Evolutionary conservation across 345 rosid genomes (phyloP), one percentile per base, ranked within the genome.

Genomic region (Salix suchowensis): DNA sequence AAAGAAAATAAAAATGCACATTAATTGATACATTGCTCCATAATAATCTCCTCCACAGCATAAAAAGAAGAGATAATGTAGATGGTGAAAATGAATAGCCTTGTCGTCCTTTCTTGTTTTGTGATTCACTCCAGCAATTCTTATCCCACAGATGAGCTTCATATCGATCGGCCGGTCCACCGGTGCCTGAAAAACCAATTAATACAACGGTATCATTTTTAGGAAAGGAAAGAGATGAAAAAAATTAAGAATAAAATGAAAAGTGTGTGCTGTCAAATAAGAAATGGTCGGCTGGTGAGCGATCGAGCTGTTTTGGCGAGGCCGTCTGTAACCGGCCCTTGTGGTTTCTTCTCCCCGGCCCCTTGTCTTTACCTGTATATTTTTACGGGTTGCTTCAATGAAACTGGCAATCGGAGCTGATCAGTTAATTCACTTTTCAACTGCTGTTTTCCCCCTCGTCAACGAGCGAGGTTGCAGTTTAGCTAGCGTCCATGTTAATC

Each of bases 91-190:
- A 15, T 18, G 0, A 42, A 21, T 52, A 44, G 88, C 97, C 97
- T 89, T 92, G 97, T 78, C 94, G 67, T 67, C 97, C 97, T 88
- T 91, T 92, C 84, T 91, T 92, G 85, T 78, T 88, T 60, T 91
- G 96, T 5, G 96, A 84, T 66, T 88, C 96, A 76, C 91, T 92
- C 96, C 97, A 92, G 84, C 94, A 85, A 67, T 89, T 89, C 86
- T 91, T 92, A 58, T 92, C 96, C 97, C 96, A 88, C 77, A 92
- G 76, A 83, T 92, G 96, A 68, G 96, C 97, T 82, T 92, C 96
- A 74, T 88, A 91, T 54, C 94, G 84, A 91, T 54, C 96, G 85
- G 30, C 97, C 96, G 0, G 96, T 92, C 96, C 97, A 91, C 76
- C 97, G 79, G 81, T 92, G 96, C 87, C 94, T 92, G 74, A 18